Conservation (phyloP, 2,329 filamentous ascomycete genomes). For the Cryphonectria radicalis region DNA sequence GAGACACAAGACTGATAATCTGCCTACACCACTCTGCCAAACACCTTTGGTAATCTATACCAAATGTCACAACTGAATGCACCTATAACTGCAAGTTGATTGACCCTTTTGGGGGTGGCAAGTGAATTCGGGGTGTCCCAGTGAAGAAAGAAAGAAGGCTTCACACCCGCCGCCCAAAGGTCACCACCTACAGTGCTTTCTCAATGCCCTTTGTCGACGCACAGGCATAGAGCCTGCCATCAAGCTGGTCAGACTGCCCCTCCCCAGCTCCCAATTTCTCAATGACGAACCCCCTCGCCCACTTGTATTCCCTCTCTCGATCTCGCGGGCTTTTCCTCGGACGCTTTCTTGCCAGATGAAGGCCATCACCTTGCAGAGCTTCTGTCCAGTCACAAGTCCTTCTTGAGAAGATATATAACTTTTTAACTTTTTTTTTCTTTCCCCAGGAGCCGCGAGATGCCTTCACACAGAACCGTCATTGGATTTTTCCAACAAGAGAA, state of each 20-base stretch:
- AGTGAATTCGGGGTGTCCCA: no score
- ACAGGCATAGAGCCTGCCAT: background rate
- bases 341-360: no score
- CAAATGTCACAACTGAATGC: background rate
- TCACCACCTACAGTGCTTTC: background rate
- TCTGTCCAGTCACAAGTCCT: background rate
- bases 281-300: no score
- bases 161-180: background rate
- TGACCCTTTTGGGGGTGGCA: no score
- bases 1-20: no score
- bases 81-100: background rate
- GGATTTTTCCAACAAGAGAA: background rate
- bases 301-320: background rate
- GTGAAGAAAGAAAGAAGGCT: background rate
- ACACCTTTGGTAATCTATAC: no score
- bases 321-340: background rate
- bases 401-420: background rate
- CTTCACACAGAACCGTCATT: background rate
- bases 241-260: background rate
- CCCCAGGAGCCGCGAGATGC: background rate
- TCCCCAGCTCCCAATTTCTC: no score
- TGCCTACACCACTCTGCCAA: no score
- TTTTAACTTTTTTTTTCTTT: background rate
- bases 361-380: no score
- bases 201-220: background rate